These are phyloP conservation scores for Kwoniella dejecticola DNA, from an alignment of 768 basidiomycete species.

Conservation along the genomic window DNA sequence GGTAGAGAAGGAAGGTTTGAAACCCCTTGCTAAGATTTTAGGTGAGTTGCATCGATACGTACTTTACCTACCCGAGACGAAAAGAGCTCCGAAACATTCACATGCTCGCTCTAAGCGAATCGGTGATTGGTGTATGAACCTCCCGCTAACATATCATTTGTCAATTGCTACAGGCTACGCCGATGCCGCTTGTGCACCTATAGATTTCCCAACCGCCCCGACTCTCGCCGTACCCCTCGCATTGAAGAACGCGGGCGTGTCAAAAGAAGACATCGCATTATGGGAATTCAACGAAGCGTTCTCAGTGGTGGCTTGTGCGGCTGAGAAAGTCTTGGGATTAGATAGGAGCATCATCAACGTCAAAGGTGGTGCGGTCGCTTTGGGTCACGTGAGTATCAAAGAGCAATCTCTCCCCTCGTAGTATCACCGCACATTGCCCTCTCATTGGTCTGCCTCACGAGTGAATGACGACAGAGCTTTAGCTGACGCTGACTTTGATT, in stretches of 20 bases:
- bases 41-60: slow-evolving; percentile 64
- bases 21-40: slow-evolving; percentile 89
- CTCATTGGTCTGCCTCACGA: neutral
- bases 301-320: slow-evolving; percentile 87
- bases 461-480: neutral
- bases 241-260: slow-evolving; percentile 80
- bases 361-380: slow-evolving; percentile 87
- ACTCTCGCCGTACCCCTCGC: slow-evolving; percentile 87
- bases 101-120: neutral
- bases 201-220: slow-evolving; percentile 95
- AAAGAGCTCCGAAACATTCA: neutral
- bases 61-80: neutral
- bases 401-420: no score
- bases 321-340: slow-evolving; percentile 81
- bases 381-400: slow-evolving; percentile 61
- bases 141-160: neutral
- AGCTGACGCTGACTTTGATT: no score
- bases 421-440: neutral
- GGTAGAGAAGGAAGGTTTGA: slow-evolving; percentile 84
- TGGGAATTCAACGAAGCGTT: slow-evolving; percentile 99
- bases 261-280: slow-evolving; percentile 76
- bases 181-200: slow-evolving; percentile 93
- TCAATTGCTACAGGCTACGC: slow-evolving; percentile 72
- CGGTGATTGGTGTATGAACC: no score
- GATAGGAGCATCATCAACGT: slow-evolving; percentile 85